Percentiles rank a stretch among this genome's conserved stretches.
Evolutionary conservation across 2,329 filamentous ascomycete genomes (phyloP).

Genomic region (Myriosclerotinia duriaeana): DNA sequence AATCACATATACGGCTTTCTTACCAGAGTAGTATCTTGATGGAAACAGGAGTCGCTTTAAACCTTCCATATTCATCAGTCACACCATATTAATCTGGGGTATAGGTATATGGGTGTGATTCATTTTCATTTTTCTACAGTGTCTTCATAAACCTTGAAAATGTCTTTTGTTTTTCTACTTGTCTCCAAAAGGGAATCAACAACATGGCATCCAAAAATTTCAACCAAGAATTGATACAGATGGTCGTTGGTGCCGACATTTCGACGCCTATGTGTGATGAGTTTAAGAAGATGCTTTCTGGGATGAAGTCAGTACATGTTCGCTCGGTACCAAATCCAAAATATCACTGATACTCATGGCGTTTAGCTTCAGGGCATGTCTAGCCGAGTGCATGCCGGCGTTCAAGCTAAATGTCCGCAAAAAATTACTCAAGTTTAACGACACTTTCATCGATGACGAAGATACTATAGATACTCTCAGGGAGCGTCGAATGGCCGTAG

Average conservation of each 20-base stretch:
- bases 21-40: not conserved
- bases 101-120: constrained; percentile 8
- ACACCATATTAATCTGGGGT: not conserved
- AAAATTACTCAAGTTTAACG: constrained; percentile 30
- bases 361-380: constrained; percentile 20
- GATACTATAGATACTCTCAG: constrained; percentile 30
- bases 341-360: not conserved
- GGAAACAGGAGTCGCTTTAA: not conserved
- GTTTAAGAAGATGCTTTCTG: constrained; percentile 35
- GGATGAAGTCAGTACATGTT: constrained; percentile 28
- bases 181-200: constrained; percentile 3
- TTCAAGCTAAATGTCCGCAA: constrained; percentile 25
- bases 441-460: constrained; percentile 27
- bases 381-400: constrained; percentile 18
- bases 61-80: constrained; percentile 5
- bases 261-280: constrained; percentile 26
- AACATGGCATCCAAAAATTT: constrained; percentile 13
- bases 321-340: not conserved
- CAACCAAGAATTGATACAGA: constrained; percentile 16
- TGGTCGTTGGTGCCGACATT: constrained; percentile 43
- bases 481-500: constrained; percentile 26
- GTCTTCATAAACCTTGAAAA: constrained; percentile 10
- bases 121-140: constrained; percentile 6
- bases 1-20: not conserved
- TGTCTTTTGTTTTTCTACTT: constrained; percentile 21